Conservation (phyloP, 768 basidiomycete species). For the Fomitopsis pulvina region DNA sequence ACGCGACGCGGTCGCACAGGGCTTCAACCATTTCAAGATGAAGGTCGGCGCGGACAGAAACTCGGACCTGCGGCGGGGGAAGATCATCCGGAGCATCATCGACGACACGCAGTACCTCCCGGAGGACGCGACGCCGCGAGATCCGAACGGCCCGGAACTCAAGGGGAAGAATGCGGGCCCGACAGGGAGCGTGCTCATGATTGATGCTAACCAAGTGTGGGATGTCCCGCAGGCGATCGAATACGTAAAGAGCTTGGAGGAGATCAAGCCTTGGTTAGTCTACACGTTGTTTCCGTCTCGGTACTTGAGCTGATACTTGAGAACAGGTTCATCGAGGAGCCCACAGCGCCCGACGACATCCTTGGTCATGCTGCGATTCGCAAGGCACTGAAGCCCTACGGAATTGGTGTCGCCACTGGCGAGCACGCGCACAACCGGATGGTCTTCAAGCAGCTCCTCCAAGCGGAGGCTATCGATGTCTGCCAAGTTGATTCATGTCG, state of each 20-base stretch:
- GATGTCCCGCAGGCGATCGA: slow-evolving; percentile 91
- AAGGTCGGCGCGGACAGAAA: slow-evolving; percentile 86
- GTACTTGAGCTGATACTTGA: too few species aligned
- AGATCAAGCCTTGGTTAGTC: slow-evolving; percentile 79
- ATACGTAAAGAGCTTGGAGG: slow-evolving; percentile 73
- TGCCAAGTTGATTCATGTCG: slow-evolving; percentile 94
- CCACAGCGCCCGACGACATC: slow-evolving; percentile 88
- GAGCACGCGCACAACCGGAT: slow-evolving; percentile 94
- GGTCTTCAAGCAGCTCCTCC: slow-evolving; percentile 92
- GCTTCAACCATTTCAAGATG: slow-evolving; percentile 99
- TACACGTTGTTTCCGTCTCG: background rate
- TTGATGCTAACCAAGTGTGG: slow-evolving; percentile 97
- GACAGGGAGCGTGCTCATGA: slow-evolving; percentile 92
- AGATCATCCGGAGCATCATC: slow-evolving; percentile 89
- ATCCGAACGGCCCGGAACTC: slow-evolving; percentile 56
- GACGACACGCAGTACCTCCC: slow-evolving; percentile 87
- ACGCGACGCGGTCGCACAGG: slow-evolving; percentile 73
- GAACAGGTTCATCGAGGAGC: slow-evolving; percentile 86
- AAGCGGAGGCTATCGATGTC: slow-evolving; percentile 89
- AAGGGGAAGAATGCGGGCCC: slow-evolving; percentile 91
- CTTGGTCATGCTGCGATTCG: slow-evolving; percentile 79
- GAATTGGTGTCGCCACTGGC: slow-evolving; percentile 89
- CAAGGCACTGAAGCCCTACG: slow-evolving; percentile 67
- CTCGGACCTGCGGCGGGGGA: slow-evolving; percentile 81
- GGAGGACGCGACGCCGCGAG: slow-evolving; percentile 43